Base-by-base conservation (phyloP, 768 basidiomycete genomes). In the Termitomyces sp. region DNA sequence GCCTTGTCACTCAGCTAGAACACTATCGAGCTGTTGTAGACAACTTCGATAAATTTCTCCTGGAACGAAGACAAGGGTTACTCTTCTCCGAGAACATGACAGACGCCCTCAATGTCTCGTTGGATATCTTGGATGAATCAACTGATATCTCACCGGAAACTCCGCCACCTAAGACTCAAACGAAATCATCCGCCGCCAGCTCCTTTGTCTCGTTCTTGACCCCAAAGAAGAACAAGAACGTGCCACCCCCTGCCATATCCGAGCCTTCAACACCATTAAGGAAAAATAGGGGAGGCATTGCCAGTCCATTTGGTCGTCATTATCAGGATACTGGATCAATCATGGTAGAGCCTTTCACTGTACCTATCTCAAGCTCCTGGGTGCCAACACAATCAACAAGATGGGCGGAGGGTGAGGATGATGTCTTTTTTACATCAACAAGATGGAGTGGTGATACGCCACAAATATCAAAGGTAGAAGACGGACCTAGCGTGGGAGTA, bases 21-120 rank as follows among this genome's bases (percentile, higher is more conserved):
- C 78, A 82, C 44, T 95, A 95, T 73, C 86, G 93, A 7, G 76
- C 81, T 40, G 68, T 79, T 19, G 85, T 96, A 29, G 80, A 87
- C 21, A 75, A 87, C 45, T 97, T 98, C 66, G 94, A 98, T 74
- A 82, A 81, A 66, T 91, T 84, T 65, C 82, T 98, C 3, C 69
- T 84, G 2, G 92, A 98, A 71, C 82, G 96, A 35, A 82, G 96
- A 17, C 89, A 89, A 66, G 95, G 95, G 2, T 77, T 98, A 9
- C 73, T 96, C 17, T 97, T 96, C 70, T 89, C 89, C 4, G 95
- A 97, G 72, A 95, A 95, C 67, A 74, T 97, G 35, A 90, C 86
- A 7, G 96, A 98, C 64, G 95, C 95, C 4, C 76, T 98, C 57
- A 88, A 80, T 44, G 75, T 93, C 45, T 80, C 77, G 14, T 74